A percentile compares a stretch with the other conserved stretches of the same genome.
Evolutionary conservation across 352 stramenopile species (phyloP).

Genomic region (Phytophthora sp.): DNA sequence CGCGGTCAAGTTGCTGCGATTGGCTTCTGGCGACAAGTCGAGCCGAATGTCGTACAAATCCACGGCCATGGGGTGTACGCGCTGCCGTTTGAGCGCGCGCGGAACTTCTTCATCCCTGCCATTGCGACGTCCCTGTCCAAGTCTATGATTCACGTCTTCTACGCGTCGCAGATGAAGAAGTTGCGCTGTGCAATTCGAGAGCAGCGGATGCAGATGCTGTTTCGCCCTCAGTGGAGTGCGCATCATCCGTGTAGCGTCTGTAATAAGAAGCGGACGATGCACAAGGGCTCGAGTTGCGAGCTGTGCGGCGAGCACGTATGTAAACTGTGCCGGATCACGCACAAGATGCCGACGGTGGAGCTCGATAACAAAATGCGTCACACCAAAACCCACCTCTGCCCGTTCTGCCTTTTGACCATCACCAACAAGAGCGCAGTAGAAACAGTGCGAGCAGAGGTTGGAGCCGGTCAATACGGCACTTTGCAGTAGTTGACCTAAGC

Average conservation of each 20-base stretch:
- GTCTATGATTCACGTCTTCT: slow-evolving; percentile 37
- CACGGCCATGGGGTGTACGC: slow-evolving; percentile 29
- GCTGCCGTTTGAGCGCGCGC: slow-evolving; percentile 27
- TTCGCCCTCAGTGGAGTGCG: slow-evolving; percentile 22
- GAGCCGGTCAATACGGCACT: slow-evolving; percentile 24
- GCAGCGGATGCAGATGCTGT: slow-evolving; percentile 30
- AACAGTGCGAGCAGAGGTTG: slow-evolving; percentile 29
- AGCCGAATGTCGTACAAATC: slow-evolving; percentile 31
- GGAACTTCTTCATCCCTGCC: slow-evolving; percentile 28
- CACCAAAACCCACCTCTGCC: slow-evolving; percentile 28
- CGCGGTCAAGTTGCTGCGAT: slow-evolving; percentile 32
- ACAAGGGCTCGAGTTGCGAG: slow-evolving; percentile 33
- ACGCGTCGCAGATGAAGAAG: slow-evolving; percentile 34
- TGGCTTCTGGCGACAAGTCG: slow-evolving; percentile 32
- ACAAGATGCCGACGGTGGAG: slow-evolving; percentile 32
- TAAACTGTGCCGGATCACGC: slow-evolving; percentile 31
- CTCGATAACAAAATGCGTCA: slow-evolving; percentile 36
- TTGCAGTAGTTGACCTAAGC: slow-evolving; percentile 18
- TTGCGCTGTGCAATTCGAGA: slow-evolving; percentile 25
- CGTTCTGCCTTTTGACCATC: slow-evolving; percentile 27
- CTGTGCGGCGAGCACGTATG: slow-evolving; percentile 33
- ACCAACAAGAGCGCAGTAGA: slow-evolving; percentile 24
- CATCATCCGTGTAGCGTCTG: slow-evolving; percentile 28
- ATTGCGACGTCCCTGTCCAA: slow-evolving; percentile 33
- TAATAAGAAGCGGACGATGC: slow-evolving; percentile 36